Evolutionary conservation across 2,329 filamentous ascomycete species (phyloP), one percentile per base, ranked within the genome.

Genomic region (Paecilomyces fulvus): DNA sequence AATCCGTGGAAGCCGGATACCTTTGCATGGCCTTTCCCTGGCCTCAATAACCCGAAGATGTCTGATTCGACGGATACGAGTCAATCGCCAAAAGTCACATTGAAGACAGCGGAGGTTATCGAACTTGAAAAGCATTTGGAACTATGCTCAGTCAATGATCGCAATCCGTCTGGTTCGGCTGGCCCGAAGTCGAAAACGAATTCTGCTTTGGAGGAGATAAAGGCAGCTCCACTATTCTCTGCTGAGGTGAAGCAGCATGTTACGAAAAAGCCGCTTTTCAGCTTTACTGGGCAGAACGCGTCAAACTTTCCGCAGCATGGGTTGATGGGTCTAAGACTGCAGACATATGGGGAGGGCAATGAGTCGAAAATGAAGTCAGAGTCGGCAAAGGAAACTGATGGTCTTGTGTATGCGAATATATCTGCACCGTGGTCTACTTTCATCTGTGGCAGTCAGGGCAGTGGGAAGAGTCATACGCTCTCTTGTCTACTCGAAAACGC

Each of bases 361-460:
- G 43, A 56, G 17, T 50, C 48, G 10, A 52, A 57, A n/a, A 33
- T 21, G 2, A 25, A 48, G 7, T 46, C 55, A 6, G 48, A 55
- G 9, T n/a, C 33, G 20, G 6, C 14, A 28, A 51, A 49, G 11
- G 51, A 51, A 2, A 57, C 55, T 12, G 48, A 66, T 14, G 62
- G 67, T 30, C 56, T 69, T n/a, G 53, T 71, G 3, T 70, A 67
- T 33, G 56, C 62, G 17, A 85, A 85, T 60, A 78, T 78, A 1
- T 77, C 82, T 25, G 73, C 76, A 0, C 83, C 83, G 0, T 82
- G 77, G 60, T 84, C 82, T 0, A 73, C 77, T 0, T 86, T 86
- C 64, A 81, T 87, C 20, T 87, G 84, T 58, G 84, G 84, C 1
- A 80, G 80, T 1, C 83, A 86, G 62, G 84, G 83, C 0, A 80